Percentiles rank a stretch among this genome's conserved stretches.
Conservation (phyloP, 208 protist genomes). For the Borovskyia barvae region DNA sequence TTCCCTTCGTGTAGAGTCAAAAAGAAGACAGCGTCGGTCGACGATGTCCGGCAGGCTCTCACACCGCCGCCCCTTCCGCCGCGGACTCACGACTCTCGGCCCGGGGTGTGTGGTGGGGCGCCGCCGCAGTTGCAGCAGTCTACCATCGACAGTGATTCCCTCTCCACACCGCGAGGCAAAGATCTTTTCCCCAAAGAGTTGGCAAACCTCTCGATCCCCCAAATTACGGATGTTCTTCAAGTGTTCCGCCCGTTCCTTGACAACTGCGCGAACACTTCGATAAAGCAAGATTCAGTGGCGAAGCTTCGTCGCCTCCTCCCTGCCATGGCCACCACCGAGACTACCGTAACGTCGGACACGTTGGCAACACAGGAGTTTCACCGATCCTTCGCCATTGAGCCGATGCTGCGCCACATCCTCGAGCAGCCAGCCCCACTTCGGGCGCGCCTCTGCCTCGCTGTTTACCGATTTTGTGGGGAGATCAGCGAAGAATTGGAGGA, state of each 20-base stretch:
- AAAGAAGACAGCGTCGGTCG: too few species aligned
- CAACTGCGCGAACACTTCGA: slow-evolving; percentile 19
- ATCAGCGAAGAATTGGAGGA: slow-evolving; percentile 76
- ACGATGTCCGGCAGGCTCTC: slow-evolving; percentile 5
- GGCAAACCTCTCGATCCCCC: slow-evolving; percentile 31
- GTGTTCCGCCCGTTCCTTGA: slow-evolving; percentile 33
- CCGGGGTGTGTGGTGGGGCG: background rate
- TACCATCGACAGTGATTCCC: slow-evolving; percentile 2
- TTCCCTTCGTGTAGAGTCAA: too few species aligned
- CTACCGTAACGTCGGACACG: slow-evolving; percentile 12
- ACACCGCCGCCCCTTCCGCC: slow-evolving; percentile 10
- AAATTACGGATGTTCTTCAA: slow-evolving; percentile 43
- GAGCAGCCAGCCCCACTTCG: slow-evolving; percentile 48
- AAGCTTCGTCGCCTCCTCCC: slow-evolving; percentile 28
- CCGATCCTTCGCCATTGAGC: slow-evolving; percentile 31
- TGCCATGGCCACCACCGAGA: slow-evolving; percentile 30
- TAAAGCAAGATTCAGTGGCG: slow-evolving; percentile 26
- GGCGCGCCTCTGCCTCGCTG: slow-evolving; percentile 59
- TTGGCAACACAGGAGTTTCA: slow-evolving; percentile 28
- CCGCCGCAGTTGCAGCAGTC: slow-evolving; percentile 11
- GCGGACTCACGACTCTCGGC: background rate
- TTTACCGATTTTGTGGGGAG: slow-evolving; percentile 69
- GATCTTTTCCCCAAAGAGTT: slow-evolving; percentile 30
- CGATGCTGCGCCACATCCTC: slow-evolving; percentile 52
- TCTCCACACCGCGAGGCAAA: slow-evolving; percentile 4